Evolutionary conservation across 495 filamentous ascomycete species (phyloP).

Genomic region (Aspergillus sparsus): DNA sequence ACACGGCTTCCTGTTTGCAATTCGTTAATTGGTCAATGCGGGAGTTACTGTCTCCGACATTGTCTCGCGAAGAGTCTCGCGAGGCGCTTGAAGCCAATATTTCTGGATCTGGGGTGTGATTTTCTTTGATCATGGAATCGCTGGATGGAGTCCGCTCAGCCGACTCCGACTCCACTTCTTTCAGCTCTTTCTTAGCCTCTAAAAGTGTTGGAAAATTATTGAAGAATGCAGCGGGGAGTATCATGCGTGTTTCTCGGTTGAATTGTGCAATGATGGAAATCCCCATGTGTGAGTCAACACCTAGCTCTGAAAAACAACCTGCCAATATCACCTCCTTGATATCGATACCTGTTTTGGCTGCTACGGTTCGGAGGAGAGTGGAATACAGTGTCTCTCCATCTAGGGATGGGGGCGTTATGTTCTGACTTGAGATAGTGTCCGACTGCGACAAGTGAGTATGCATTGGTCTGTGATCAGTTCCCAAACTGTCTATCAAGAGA

Average conservation of each 20-base stretch:
- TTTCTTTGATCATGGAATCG: background rate
- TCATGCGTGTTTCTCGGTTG: background rate
- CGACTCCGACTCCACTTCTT: background rate
- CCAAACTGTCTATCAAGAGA: background rate
- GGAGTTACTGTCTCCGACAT: background rate
- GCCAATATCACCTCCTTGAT: background rate
- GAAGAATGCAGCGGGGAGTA: constrained; percentile 7
- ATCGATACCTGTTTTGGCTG: background rate
- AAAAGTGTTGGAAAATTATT: constrained; percentile 4
- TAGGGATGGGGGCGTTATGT: background rate
- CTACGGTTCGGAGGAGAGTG: background rate
- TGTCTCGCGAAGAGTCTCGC: background rate
- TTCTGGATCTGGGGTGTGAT: background rate
- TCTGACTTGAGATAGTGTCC: background rate
- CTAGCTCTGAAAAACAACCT: constrained; percentile 2
- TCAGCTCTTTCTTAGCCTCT: constrained; percentile 1
- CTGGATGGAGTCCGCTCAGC: background rate
- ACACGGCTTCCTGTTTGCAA: background rate
- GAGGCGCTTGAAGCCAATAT: background rate
- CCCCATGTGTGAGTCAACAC: constrained; percentile 11
- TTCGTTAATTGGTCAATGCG: background rate
- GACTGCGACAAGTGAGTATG: background rate
- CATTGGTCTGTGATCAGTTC: background rate
- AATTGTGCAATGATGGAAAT: constrained; percentile 10
- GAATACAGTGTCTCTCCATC: background rate